Conservation (phyloP, 1,284 basidiomycete genomes). For the Porphyrellus sp. region DNA sequence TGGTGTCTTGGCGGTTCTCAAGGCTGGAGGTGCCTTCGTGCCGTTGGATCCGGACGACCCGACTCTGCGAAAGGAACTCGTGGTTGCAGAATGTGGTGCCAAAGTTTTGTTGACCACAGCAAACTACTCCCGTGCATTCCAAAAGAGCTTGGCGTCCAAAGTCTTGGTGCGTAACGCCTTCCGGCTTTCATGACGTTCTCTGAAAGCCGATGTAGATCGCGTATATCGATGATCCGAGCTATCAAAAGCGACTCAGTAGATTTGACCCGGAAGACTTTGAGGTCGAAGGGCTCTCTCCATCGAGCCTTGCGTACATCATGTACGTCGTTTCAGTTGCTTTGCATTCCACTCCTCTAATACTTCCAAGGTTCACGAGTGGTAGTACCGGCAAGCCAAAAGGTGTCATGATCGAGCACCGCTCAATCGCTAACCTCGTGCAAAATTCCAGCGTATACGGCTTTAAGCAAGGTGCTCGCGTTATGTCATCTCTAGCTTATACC, state of each 20-base stretch:
- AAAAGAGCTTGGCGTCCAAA: constrained; percentile 24
- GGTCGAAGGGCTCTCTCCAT: constrained; percentile 22
- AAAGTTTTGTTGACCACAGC: constrained; percentile 29
- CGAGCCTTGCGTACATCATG: constrained; percentile 32
- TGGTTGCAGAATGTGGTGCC: constrained; percentile 30
- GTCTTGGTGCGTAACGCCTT: constrained; percentile 18
- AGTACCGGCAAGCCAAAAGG: constrained; percentile 29
- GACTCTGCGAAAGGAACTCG: constrained; percentile 30
- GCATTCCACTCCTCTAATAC: neutral
- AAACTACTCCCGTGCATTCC: constrained; percentile 22
- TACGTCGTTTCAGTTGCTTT: constrained; percentile 6
- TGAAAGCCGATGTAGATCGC: constrained; percentile 19
- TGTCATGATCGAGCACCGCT: constrained; percentile 34
- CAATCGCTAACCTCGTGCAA: constrained; percentile 33
- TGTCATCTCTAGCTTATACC: constrained; percentile 32
- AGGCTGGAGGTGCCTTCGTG: constrained; percentile 33
- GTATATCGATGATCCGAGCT: constrained; percentile 28
- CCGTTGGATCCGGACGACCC: constrained; percentile 35
- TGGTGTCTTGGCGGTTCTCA: constrained; percentile 34
- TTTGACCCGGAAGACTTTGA: constrained; percentile 20
- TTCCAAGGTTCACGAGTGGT: constrained; percentile 30
- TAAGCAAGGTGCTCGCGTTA: constrained; percentile 22
- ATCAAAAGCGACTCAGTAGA: constrained; percentile 21
- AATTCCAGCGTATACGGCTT: constrained; percentile 28
- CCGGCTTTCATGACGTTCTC: neutral